Evolutionary conservation across 257 asterid species (phyloP).

Genomic region (Petunia axillaris): DNA sequence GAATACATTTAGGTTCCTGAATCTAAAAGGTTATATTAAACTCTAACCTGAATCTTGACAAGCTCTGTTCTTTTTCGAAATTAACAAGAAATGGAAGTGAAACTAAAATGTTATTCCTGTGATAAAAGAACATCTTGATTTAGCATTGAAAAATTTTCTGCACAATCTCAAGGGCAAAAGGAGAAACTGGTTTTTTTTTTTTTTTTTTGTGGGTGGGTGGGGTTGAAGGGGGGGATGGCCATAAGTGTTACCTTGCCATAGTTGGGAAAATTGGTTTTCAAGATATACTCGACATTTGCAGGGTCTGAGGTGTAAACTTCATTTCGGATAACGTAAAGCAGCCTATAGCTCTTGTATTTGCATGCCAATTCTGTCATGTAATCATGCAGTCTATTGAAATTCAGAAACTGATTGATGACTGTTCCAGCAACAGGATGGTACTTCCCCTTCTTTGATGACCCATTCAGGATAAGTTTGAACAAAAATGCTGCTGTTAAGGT

Average conservation of each 20-base stretch:
- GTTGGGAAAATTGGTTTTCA: slow-evolving; percentile 60
- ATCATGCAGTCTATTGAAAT: slow-evolving; percentile 62
- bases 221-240: neutral
- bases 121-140: neutral
- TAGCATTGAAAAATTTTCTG: neutral
- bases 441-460: slow-evolving; percentile 32
- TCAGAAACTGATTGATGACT: slow-evolving; percentile 51
- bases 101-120: neutral
- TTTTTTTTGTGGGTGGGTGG: neutral
- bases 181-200: neutral
- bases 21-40: no score
- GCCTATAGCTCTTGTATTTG: slow-evolving; percentile 56
- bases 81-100: neutral
- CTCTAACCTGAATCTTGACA: neutral
- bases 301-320: slow-evolving; percentile 73
- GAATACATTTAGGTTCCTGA: no score
- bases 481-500: slow-evolving; percentile 23
- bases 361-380: slow-evolving; percentile 66
- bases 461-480: slow-evolving; percentile 20
- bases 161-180: neutral
- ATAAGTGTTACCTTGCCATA: slow-evolving; percentile 59
- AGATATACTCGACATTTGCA: slow-evolving; percentile 66
- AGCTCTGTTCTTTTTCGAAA: neutral
- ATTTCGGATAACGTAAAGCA: slow-evolving; percentile 48
- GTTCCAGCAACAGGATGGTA: slow-evolving; percentile 74